These are phyloP conservation scores for Populus tremula DNA, from an alignment of 345 rosid genomes.

Conservation along the genomic window DNA sequence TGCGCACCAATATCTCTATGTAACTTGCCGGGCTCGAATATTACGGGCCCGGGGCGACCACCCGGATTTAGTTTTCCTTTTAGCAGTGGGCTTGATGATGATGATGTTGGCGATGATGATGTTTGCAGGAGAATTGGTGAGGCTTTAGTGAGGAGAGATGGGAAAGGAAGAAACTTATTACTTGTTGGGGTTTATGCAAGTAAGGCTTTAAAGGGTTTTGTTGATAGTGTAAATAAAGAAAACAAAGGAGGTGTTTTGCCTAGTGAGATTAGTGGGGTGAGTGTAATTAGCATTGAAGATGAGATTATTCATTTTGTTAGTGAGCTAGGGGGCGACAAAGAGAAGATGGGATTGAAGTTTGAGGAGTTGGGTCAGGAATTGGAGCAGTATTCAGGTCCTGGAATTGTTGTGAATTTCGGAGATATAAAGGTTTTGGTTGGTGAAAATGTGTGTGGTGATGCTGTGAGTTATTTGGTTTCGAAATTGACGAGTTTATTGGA, in stretches of 20 bases:
- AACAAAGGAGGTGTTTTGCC: conserved; percentile 36
- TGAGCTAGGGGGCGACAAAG: conserved; percentile 27
- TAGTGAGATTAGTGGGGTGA: conserved; percentile 38
- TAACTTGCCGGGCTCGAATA: conserved; percentile 31
- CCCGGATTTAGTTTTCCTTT: conserved; percentile 37
- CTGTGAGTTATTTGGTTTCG: conserved; percentile 32
- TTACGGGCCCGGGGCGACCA: conserved; percentile 27
- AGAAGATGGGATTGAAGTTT: conserved; percentile 23
- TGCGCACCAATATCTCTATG: conserved; percentile 48
- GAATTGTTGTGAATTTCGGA: conserved; percentile 51
- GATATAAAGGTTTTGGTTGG: conserved; percentile 40
- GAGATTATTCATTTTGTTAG: conserved; percentile 35
- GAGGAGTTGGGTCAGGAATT: conserved; percentile 30
- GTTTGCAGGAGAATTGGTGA: conserved; percentile 41
- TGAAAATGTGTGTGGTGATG: conserved; percentile 22
- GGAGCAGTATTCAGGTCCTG: conserved; percentile 31
- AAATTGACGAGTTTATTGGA: conserved; percentile 43
- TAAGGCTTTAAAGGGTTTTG: conserved; percentile 44
- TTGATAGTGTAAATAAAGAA: conserved; percentile 31
- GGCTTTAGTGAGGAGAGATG: conserved; percentile 29
- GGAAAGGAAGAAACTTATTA: conserved; percentile 43
- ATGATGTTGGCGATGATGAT: conserved; percentile 40
- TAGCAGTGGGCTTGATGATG: conserved; percentile 19
- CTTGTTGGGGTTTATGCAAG: conserved; percentile 51
- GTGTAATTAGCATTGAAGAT: conserved; percentile 40